Evolutionary conservation across 176 grass and related monocot species (phyloP).

Genomic region (Cenchrus americanus): DNA sequence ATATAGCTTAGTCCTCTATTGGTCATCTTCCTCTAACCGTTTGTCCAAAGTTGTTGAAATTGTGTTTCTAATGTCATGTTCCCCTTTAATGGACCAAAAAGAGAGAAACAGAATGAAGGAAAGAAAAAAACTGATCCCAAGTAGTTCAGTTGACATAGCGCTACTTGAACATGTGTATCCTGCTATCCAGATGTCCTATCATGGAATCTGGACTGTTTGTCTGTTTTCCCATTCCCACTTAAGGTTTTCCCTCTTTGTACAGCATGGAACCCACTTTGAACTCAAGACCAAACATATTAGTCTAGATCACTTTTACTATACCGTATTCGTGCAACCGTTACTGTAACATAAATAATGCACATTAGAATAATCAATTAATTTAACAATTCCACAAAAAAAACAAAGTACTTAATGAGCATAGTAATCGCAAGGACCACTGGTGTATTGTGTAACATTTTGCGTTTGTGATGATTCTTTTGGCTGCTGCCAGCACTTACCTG

Average conservation of each 20-base stretch:
- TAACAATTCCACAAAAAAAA: neutral
- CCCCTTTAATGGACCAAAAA: conserved; percentile 1
- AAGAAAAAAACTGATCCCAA: neutral
- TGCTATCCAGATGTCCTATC: neutral
- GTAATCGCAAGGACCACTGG: neutral
- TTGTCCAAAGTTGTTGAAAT: conserved; percentile 23
- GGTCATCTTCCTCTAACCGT: neutral
- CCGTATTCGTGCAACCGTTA: neutral
- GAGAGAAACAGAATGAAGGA: neutral
- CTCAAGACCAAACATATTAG: neutral
- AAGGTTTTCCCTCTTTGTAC: neutral
- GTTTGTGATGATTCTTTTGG: neutral
- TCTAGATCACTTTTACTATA: neutral
- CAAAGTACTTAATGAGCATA: neutral
- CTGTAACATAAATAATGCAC: neutral
- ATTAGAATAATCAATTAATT: neutral
- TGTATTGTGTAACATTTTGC: neutral
- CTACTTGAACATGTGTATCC: neutral
- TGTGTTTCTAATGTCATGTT: conserved; percentile 18
- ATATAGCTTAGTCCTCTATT: conserved; percentile 3
- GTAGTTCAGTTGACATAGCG: neutral
- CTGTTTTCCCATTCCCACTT: neutral
- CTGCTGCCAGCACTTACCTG: neutral
- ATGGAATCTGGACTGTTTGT: neutral
- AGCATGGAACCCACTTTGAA: neutral